Base-by-base conservation (phyloP, 2,329 filamentous ascomycete genomes). In the Drechslerella coelobrocha region DNA sequence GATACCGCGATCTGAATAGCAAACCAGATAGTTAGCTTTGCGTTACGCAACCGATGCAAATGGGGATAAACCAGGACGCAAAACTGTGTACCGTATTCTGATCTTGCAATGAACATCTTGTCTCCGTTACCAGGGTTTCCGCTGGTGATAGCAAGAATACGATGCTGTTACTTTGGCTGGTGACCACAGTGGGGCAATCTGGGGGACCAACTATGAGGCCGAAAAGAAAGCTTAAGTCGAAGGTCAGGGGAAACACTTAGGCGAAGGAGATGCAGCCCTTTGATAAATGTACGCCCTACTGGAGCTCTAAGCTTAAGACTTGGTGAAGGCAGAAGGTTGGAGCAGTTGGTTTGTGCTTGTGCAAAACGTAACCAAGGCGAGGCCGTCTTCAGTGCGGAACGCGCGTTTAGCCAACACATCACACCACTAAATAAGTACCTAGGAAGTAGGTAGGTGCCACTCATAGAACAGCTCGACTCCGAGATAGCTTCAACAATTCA, bases 61-160 rank as follows among this genome's bases (percentile, higher is more conserved):
- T 9, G 21, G 14, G 50, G 55, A 7, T 52, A 31, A 29, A 51
- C 41, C 37, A 52, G 75, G 69, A 60, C 47, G 53, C 73, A 60
- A 72, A 73, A 73, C 63, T 74, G 61, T 78, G 80, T 85, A 94
- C 93, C 94, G 84, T 99, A 99, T 93, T 99, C 94, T 80, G 93
- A 97, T 84, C 94, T 91, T 86, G 94, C 92, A 86, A 99, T 97
- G 87, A 99, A 99, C 94, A 96, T 96, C 78, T 83, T 91, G 85
- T 79, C 12, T 45, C 14, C 19, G 17, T 19, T 23, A 9, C 19
- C 8, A 10, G 8, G 9, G 41, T 19, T 45, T 19, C 17, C 4
- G 41, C 19, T 19, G 17, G 10, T n/a, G 41, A 21, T 3, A 6
- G 8, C 10, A 10, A n/a, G n/a, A n/a, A n/a, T n/a, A n/a, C n/a